Conservation (phyloP, 805 yeast genomes). For the Brettanomyces nanus region DNA sequence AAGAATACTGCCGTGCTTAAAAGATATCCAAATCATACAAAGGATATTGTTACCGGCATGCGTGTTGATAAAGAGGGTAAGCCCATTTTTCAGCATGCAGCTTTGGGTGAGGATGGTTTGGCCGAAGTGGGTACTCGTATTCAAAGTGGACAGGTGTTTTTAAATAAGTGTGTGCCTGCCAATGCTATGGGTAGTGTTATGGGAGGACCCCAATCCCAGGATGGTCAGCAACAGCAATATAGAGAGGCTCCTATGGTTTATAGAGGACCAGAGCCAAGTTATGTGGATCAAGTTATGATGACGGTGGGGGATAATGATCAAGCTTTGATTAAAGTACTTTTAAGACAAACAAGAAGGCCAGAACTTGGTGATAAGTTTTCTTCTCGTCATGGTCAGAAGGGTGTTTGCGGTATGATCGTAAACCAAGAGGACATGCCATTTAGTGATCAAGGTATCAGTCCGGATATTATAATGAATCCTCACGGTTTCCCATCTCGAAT, state of each 20-base stretch:
- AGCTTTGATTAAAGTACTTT: conserved; percentile 82
- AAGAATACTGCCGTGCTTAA: conserved; percentile 86
- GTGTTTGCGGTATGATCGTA: conserved; percentile 97
- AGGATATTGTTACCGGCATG: conserved; percentile 88
- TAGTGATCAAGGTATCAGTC: conserved; percentile 83
- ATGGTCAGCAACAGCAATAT: conserved; percentile 35
- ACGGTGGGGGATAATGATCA: conserved; percentile 93
- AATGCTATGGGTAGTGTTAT: conserved; percentile 65
- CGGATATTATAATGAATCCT: conserved; percentile 97
- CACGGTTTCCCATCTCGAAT: conserved; percentile 99
- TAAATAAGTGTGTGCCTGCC: conserved; percentile 88
- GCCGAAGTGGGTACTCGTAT: conserved; percentile 93
- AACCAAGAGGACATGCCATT: conserved; percentile 96
- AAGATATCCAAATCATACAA: conserved; percentile 88
- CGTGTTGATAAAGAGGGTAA: conserved; percentile 73
- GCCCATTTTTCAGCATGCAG: conserved; percentile 79
- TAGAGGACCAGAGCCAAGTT: conserved; percentile 92
- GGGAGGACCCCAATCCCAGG: conserved; percentile 22
- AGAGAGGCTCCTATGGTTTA: conserved; percentile 88
- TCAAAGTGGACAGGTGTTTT: conserved; percentile 88
- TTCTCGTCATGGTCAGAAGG: conserved; percentile 97
- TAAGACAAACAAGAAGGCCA: conserved; percentile 95
- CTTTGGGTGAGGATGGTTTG: conserved; percentile 89
- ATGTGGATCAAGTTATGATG: conserved; percentile 96
- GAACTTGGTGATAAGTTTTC: conserved; percentile 97